Conservation (phyloP, 257 asterid genomes). For the Mentha longifolia region DNA sequence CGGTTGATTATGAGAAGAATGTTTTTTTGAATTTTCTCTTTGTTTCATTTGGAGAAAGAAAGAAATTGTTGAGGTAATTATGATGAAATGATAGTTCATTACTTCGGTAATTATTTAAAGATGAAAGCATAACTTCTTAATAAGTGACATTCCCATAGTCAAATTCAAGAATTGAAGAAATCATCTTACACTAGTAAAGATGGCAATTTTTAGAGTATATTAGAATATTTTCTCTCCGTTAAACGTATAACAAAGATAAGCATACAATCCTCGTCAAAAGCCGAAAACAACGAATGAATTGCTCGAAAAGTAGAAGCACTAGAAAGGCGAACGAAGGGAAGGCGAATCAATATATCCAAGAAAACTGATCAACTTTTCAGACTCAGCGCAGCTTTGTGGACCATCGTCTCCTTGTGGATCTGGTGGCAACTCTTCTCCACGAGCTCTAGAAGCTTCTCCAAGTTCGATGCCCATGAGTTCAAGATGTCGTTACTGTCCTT, state of each 20-base stretch:
- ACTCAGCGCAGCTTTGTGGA: conserved; percentile 80
- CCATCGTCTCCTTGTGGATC: conserved; percentile 96
- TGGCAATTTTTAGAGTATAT: no score
- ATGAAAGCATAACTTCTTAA: neutral
- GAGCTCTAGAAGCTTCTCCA: conserved; percentile 96
- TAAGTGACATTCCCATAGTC: no score
- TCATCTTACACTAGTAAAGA: no score
- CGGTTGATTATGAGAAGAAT: conserved; percentile 20
- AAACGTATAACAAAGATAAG: neutral
- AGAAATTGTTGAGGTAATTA: neutral
- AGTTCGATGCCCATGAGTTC: conserved; percentile 79
- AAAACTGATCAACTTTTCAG: conserved; percentile 36
- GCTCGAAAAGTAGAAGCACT: conserved; percentile 21
- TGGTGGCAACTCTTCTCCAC: conserved; percentile 99
- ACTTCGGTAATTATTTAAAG: neutral
- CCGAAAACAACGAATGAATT: conserved; percentile 10
- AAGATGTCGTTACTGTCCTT: conserved; percentile 87
- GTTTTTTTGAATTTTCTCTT: neutral
- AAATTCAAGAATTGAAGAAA: no score
- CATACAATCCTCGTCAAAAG: conserved; percentile 18
- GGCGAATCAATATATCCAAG: neutral
- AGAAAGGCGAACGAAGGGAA: neutral
- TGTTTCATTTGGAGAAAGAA: neutral
- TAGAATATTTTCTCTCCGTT: neutral
- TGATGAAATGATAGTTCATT: neutral